Evolutionary conservation across 78 protist species (phyloP).

Genomic region (Blattamonas nauphoetae): DNA sequence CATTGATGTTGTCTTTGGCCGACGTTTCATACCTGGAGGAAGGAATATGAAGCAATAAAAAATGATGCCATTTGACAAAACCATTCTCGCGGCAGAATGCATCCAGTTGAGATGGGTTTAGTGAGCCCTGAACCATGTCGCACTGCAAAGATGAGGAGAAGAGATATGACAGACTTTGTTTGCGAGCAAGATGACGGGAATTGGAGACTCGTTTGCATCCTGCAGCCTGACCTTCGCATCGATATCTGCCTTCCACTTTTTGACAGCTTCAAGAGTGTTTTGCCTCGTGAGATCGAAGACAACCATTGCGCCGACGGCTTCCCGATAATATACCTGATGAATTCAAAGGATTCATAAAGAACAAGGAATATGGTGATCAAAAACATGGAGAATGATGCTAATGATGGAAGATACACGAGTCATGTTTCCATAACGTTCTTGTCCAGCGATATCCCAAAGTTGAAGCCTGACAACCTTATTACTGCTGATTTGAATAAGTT

Average conservation of each 20-base stretch:
- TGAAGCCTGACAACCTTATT: constrained; percentile 10
- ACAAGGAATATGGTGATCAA: too few species aligned
- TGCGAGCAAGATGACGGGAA: constrained; percentile 24
- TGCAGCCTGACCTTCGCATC: constrained; percentile 8
- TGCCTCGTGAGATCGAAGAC: constrained; percentile 19
- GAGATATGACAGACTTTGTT: constrained; percentile 8
- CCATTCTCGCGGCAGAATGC: not conserved
- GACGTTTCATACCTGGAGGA: not conserved
- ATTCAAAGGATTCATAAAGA: too few species aligned
- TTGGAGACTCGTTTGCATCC: constrained; percentile 11
- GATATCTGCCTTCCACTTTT: constrained; percentile 29
- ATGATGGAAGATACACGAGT: too few species aligned
- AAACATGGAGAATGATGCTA: too few species aligned
- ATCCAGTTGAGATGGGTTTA: not conserved
- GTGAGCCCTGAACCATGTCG: not conserved
- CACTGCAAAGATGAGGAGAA: not conserved
- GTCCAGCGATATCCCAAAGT: constrained; percentile 35
- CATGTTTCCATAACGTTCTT: constrained; percentile 33
- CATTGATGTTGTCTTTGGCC: too few species aligned
- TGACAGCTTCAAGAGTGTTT: constrained; percentile 22
- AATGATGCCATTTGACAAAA: not conserved
- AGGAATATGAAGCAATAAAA: too few species aligned
- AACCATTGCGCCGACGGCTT: constrained; percentile 26
- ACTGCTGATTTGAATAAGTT: not conserved
- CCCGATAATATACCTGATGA: not conserved